A percentile compares a stretch with the other conserved stretches of the same genome.
Evolutionary conservation across 2,329 filamentous ascomycete genomes (phyloP).

Genomic region (Arthrobotrys sinensis): DNA sequence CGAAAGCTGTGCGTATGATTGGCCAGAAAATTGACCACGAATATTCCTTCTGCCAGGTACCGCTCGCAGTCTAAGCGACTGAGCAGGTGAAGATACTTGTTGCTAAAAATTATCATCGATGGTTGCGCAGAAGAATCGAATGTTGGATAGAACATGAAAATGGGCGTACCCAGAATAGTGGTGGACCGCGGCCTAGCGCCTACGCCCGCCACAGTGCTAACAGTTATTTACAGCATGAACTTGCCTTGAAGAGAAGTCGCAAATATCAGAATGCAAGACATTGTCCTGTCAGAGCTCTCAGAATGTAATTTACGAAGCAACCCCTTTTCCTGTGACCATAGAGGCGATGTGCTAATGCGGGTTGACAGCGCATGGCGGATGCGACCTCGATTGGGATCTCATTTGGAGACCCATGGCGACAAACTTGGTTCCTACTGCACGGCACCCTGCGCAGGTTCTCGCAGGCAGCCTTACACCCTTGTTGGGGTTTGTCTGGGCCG

Average conservation of each 20-base stretch:
- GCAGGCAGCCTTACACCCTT: conserved; percentile 32
- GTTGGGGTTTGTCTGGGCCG: conserved; percentile 19
- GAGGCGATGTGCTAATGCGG: conserved; percentile 26
- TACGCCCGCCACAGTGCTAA: conserved; percentile 30
- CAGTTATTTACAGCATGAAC: conserved; percentile 45
- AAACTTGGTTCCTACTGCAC: conserved; percentile 19
- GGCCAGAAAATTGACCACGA: conserved; percentile 31
- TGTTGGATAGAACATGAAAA: conserved; percentile 21
- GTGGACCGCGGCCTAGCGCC: conserved; percentile 30
- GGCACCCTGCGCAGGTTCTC: conserved; percentile 29
- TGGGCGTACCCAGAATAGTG: conserved; percentile 21
- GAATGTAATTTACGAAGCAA: conserved; percentile 44
- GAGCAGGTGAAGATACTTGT: conserved; percentile 27
- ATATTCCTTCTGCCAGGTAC: conserved; percentile 27
- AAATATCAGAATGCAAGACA: conserved; percentile 36
- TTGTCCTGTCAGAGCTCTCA: conserved; percentile 52
- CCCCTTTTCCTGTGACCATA: conserved; percentile 39
- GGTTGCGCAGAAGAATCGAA: conserved; percentile 2
- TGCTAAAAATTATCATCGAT: conserved; percentile 32
- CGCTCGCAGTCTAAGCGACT: conserved; percentile 41
- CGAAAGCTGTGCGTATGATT: conserved; percentile 45
- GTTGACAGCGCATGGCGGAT: conserved; percentile 41
- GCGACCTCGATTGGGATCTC: conserved; percentile 35
- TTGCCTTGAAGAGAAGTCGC: conserved; percentile 51
- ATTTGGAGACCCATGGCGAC: conserved; percentile 41